These are phyloP conservation scores for Apiotrichum akiyoshidainum DNA, from an alignment of 1,284 basidiomycete genomes.

Conservation along the genomic window DNA sequence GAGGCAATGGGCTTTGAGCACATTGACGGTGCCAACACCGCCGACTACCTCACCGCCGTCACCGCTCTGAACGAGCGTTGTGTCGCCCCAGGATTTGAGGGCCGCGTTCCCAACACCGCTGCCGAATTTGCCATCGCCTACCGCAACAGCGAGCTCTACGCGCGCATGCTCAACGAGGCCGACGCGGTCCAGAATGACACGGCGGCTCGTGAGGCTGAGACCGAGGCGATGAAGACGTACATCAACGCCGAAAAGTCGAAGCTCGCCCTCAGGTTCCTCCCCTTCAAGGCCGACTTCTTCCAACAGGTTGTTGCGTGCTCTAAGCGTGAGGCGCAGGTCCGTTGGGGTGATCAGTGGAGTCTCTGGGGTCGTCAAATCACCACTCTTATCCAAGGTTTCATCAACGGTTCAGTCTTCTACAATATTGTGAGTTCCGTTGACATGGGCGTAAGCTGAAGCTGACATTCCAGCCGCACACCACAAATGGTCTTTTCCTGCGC, in stretches of 20 bases:
- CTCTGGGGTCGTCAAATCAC: conserved; percentile 41
- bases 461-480: conserved; percentile 33
- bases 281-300: conserved; percentile 29
- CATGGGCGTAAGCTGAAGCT: conserved; percentile 55
- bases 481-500: conserved; percentile 63
- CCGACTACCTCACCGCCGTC: conserved; percentile 62
- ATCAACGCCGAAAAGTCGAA: conserved; percentile 30
- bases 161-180: conserved; percentile 36
- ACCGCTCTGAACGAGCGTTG: conserved; percentile 62
- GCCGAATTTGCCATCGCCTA: conserved; percentile 56
- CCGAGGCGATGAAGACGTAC: conserved; percentile 20
- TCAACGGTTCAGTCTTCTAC: conserved; percentile 72
- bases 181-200: conserved; percentile 30
- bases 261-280: conserved; percentile 15
- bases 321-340: conserved; percentile 41
- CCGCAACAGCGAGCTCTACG: conserved; percentile 29
- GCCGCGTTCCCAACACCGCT: conserved; percentile 58
- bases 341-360: conserved; percentile 38
- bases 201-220: conserved; percentile 21
- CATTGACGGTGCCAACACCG: conserved; percentile 48
- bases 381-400: conserved; percentile 36
- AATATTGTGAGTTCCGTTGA: conserved; percentile 57
- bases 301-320: conserved; percentile 40
- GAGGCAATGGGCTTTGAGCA: conserved; percentile 69
- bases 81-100: conserved; percentile 54